Conservation (phyloP, 495 filamentous ascomycete species). For the Extremus antarcticus region DNA sequence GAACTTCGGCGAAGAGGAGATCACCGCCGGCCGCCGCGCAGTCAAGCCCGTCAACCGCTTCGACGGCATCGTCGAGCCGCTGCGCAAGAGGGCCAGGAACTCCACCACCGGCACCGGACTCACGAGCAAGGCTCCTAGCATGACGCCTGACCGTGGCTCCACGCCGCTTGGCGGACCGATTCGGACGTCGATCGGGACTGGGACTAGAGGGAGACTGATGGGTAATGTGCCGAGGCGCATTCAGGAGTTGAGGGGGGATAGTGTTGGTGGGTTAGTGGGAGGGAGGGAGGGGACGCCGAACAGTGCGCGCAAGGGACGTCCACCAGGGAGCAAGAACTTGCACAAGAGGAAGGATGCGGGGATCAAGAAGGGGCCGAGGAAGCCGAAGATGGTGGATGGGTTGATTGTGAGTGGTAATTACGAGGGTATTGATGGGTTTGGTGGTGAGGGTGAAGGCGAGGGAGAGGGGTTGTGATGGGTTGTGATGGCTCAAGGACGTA, state of each 20-base stretch:
- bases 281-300: constrained; percentile 2
- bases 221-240: constrained; percentile 22
- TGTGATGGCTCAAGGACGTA: too few species aligned
- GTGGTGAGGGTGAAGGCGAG: neutral
- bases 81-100: constrained; percentile 11
- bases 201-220: constrained; percentile 2
- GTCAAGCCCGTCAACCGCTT: constrained; percentile 14
- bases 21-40: neutral
- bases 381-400: constrained; percentile 1
- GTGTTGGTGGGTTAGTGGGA: constrained; percentile 3
- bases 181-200: neutral
- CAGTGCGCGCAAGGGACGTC: constrained; percentile 22
- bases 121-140: neutral
- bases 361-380: constrained; percentile 31
- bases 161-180: constrained; percentile 1
- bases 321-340: constrained; percentile 30
- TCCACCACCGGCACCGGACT: neutral
- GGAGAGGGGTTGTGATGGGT: too few species aligned
- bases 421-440: neutral
- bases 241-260: constrained; percentile 29
- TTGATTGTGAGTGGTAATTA: neutral
- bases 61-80: constrained; percentile 7
- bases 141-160: constrained; percentile 5
- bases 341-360: constrained; percentile 26
- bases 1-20: constrained; percentile 23